Percentiles rank a stretch among this genome's conserved stretches.
Conservation (phyloP, 371 early-diverging fungal genomes). For the Rhizopus delemar region DNA sequence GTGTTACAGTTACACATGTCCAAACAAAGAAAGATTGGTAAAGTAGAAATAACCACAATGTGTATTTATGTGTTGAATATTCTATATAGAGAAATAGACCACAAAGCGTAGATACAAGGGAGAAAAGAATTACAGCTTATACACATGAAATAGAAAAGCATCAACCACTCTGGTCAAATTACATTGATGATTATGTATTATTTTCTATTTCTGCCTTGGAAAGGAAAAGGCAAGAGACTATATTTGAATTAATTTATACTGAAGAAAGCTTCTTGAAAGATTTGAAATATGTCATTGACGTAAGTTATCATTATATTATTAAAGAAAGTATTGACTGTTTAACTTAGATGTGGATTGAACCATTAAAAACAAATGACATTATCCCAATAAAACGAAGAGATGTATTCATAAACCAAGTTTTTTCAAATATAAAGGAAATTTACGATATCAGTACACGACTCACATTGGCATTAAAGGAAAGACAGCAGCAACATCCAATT, state of each 20-base stretch:
- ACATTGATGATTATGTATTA: conserved; percentile 69
- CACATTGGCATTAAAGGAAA: conserved; percentile 61
- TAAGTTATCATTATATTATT: neutral
- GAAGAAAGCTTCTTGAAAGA: conserved; percentile 87
- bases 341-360: conserved; percentile 73
- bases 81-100: conserved; percentile 13
- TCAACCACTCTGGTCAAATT: conserved; percentile 57
- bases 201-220: conserved; percentile 73
- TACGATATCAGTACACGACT: conserved; percentile 72
- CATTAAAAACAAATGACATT: conserved; percentile 65
- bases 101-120: conserved; percentile 24
- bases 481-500: conserved; percentile 77
- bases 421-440: conserved; percentile 78
- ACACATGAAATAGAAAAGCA: conserved; percentile 21
- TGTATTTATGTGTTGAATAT: neutral
- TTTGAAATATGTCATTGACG: conserved; percentile 32
- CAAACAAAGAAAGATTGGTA: conserved; percentile 43
- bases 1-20: conserved; percentile 87
- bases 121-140: conserved; percentile 27
- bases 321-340: neutral
- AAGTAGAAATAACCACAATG: neutral
- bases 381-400: conserved; percentile 64
- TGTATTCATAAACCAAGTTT: conserved; percentile 75
- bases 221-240: conserved; percentile 81
- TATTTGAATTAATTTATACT: conserved; percentile 86